phyloP scores from a whole-genome alignment of 75 land plant species.

The Azolla pinnata region DNA sequence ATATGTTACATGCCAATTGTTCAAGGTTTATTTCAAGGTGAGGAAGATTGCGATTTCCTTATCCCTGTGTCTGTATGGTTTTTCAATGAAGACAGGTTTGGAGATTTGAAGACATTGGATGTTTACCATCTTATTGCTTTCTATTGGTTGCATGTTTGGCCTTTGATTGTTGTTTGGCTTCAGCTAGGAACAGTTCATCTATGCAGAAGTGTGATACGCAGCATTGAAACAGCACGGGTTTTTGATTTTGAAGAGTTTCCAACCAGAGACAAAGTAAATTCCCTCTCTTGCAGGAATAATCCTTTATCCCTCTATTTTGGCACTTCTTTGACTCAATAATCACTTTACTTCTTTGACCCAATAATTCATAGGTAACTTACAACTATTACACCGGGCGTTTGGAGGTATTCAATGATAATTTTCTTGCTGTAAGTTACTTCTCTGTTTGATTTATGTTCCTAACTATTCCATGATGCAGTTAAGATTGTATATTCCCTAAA shows the following conservation, averaged over 20 bases:
- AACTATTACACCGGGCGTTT: conserved; percentile 98
- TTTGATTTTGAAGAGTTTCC: conserved; percentile 99
- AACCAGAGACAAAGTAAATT: conserved; percentile 63
- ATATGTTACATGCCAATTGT: conserved; percentile 94
- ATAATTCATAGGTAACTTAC: conserved; percentile 71
- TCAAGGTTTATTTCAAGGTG: conserved; percentile 97
- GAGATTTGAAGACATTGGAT: not conserved
- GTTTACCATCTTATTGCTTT: not conserved
- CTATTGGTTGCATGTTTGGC: not conserved
- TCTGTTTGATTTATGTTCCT: conserved; percentile 5
- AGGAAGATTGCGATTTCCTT: not conserved
- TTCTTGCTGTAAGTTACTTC: conserved; percentile 73
- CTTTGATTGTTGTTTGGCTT: conserved; percentile 1
- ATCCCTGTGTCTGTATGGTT: not conserved
- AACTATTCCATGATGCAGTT: not conserved
- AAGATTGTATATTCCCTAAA: no score
- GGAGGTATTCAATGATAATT: conserved; percentile 95
- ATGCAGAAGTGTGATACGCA: conserved; percentile 96
- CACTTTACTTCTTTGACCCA: not conserved
- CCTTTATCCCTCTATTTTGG: not conserved
- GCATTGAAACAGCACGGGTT: conserved; percentile 94
- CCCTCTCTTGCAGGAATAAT: not conserved
- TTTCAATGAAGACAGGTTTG: not conserved
- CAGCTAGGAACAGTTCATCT: conserved; percentile 98
- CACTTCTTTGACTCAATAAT: not conserved